Conservation (phyloP, 176 grass and related monocot genomes). For the Lolium perenne region DNA sequence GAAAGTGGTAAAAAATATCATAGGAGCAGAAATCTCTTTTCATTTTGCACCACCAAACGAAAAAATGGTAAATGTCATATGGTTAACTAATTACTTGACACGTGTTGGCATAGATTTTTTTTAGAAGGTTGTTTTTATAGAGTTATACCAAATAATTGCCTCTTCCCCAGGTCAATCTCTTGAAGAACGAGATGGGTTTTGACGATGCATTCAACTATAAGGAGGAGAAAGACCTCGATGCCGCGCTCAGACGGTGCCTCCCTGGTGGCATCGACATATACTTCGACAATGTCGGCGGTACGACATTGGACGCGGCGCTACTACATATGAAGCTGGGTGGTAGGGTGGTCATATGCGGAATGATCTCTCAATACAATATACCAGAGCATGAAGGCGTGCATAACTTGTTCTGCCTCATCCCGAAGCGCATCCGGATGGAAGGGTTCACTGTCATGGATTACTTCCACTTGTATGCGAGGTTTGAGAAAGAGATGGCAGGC, state of each 20-base stretch:
- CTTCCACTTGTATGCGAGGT: conserved; percentile 36
- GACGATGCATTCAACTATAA: not conserved
- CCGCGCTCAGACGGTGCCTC: not conserved
- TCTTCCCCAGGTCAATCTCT: not conserved
- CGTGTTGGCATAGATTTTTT: not conserved
- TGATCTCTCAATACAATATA: conserved; percentile 75
- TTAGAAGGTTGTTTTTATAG: not conserved
- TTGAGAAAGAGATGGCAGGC: conserved; percentile 43
- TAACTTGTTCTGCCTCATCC: conserved; percentile 42
- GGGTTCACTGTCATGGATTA: conserved; percentile 40
- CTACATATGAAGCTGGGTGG: conserved; percentile 41
- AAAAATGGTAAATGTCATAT: no score
- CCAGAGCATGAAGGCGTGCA: conserved; percentile 34
- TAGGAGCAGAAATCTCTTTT: no score
- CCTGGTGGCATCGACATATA: conserved; percentile 39
- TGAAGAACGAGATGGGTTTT: not conserved
- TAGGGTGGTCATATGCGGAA: not conserved
- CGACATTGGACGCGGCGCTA: not conserved
- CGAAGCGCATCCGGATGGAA: conserved; percentile 48
- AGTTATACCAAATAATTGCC: not conserved
- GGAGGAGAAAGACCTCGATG: not conserved
- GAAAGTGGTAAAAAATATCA: no score
- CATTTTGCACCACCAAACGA: no score
- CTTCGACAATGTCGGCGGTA: conserved; percentile 59
- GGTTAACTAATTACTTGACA: not conserved